Percentiles rank a stretch among this genome's conserved stretches.
These are phyloP conservation scores for Geranomyces michiganensis DNA, from an alignment of 192 early-diverging fungal species.

Conservation along the genomic window DNA sequence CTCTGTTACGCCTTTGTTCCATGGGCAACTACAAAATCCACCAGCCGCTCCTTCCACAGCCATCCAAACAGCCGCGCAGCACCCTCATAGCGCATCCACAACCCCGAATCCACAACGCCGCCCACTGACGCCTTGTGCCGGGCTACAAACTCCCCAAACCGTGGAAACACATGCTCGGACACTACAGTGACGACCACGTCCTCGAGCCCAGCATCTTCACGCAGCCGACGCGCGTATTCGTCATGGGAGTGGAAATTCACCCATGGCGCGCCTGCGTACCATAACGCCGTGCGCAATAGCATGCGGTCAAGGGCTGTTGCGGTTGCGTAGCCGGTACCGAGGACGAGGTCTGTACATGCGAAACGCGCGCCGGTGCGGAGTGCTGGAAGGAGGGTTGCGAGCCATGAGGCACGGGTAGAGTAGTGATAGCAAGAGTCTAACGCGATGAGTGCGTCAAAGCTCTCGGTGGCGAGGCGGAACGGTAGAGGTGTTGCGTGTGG, in stretches of 20 bases:
- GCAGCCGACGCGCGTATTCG: slow-evolving; percentile 22
- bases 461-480: slow-evolving; percentile 1
- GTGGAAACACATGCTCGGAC: slow-evolving; percentile 43
- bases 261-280: slow-evolving; percentile 29
- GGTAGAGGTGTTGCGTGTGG: background rate
- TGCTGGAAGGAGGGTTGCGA: background rate
- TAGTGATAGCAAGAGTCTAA: slow-evolving; percentile 50
- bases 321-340: slow-evolving; percentile 16
- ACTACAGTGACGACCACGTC: slow-evolving; percentile 38
- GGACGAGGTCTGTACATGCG: slow-evolving; percentile 36
- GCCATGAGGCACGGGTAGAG: slow-evolving; percentile 28
- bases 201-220: slow-evolving; percentile 22
- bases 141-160: slow-evolving; percentile 31
- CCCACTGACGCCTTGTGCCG: slow-evolving; percentile 12
- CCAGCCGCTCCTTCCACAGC: slow-evolving; percentile 14
- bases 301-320: background rate
- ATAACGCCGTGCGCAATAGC: slow-evolving; percentile 21
- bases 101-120: slow-evolving; percentile 14
- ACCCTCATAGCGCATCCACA: slow-evolving; percentile 27
- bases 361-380: slow-evolving; percentile 24
- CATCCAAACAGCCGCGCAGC: slow-evolving; percentile 21
- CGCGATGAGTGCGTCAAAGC: slow-evolving; percentile 32
- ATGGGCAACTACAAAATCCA: slow-evolving; percentile 23
- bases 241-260: slow-evolving; percentile 29
- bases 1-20: slow-evolving; percentile 3